Evolutionary conservation across 1,284 basidiomycete genomes (phyloP).

Genomic region (Cryptococcus sp.): DNA sequence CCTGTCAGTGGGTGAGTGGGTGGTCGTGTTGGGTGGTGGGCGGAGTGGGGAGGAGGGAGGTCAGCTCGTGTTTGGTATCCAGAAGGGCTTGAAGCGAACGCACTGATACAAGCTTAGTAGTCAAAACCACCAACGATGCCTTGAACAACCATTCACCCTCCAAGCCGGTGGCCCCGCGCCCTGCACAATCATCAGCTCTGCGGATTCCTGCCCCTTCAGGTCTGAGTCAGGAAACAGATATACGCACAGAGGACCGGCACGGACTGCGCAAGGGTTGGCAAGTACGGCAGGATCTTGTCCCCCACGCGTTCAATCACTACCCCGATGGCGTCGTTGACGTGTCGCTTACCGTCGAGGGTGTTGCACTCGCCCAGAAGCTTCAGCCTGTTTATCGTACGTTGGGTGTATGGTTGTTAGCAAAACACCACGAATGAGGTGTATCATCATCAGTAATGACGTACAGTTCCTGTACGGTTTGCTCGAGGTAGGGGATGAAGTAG

Average conservation of each 20-base stretch:
- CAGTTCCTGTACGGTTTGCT: conserved; percentile 43
- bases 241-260: conserved; percentile 72
- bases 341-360: conserved; percentile 71
- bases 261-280: conserved; percentile 62
- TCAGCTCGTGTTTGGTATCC: not conserved
- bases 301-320: conserved; percentile 68
- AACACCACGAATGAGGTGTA: too few species aligned
- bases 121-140: conserved; percentile 64
- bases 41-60: not conserved
- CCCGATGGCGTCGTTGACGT: conserved; percentile 67
- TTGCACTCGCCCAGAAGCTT: conserved; percentile 69
- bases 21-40: not conserved
- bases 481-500: conserved; percentile 45
- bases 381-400: conserved; percentile 19
- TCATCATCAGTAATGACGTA: conserved; percentile 10
- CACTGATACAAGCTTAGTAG: conserved; percentile 70
- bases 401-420: too few species aligned
- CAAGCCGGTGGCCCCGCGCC: conserved; percentile 42
- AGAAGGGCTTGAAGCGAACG: conserved; percentile 17
- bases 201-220: not conserved
- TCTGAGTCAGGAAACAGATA: not conserved
- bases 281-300: conserved; percentile 67
- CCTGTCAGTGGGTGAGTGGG: conserved; percentile 15
- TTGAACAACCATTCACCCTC: conserved; percentile 78
- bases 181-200: conserved; percentile 16